Base-by-base conservation (phyloP, 345 rosid species). In the Eucalyptus pauciflora region DNA sequence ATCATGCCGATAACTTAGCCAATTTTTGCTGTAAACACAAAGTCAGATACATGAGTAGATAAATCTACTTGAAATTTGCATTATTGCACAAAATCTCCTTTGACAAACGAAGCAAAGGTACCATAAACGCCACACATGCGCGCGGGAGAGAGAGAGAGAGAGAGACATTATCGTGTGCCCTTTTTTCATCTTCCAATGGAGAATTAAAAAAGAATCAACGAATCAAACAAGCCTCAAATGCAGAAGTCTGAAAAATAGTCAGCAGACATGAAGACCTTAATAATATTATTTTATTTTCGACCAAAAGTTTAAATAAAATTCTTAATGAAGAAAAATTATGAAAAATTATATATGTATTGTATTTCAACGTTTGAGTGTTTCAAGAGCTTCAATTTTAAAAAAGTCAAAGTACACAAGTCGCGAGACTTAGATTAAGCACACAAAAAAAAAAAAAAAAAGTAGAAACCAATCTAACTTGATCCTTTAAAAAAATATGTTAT, bases 401-500 rank as follows among this genome's bases (percentile, higher is more conserved):
- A 7, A 52, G 10, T 52, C 58, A 52, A 18, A 52, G 24, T 52
- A 52, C 56, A 18, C 56, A 52, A 52, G 56, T 18, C 56, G 9
- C 2, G 0, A 52, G 56, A 52, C 24, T 52, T 52, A 18, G 56
- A 52, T 52, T 52, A 52, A 18, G 58, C 24, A 1, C 0, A 51
- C 1, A 51, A 16, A 17, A 15, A 14, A 14, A 4, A 13, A 5
- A 0, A 15, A 0, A 33, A 2, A 5, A 50, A 15, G 52, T 1
- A 15, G 18, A 51, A 51, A 51, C 20, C 54, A 51, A 51, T 51
- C 54, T 51, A 62, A 29, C 15, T 62, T 0, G 31, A 13, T 14
- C 69, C 33, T 13, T 13, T 12, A 29, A 16, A 29, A 62, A 16
- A 13, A 13, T 29, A 27, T 27, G 71, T 62, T 7, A 29, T 29